phyloP scores from a whole-genome alignment of 768 basidiomycete genomes.

The Mycena filopes region DNA sequence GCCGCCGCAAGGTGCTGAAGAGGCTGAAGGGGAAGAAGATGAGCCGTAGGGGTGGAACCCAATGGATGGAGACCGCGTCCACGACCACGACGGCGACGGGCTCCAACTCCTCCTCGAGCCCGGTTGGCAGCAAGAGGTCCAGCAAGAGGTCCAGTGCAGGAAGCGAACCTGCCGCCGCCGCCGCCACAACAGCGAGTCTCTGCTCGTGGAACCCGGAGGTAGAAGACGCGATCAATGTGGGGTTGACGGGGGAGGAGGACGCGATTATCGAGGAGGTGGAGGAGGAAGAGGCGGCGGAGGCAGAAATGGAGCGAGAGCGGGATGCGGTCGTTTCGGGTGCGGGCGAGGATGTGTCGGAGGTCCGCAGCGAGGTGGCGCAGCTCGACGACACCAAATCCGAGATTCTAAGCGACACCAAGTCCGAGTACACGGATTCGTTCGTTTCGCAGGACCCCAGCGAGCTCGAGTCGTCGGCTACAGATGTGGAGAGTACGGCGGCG shows the following conservation, averaged over 20 bases:
- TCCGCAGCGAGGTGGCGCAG: neutral
- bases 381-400: conserved; percentile 1
- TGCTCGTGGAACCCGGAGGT: conserved; percentile 25
- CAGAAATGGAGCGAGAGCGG: conserved; percentile 8
- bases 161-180: neutral
- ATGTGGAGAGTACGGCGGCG: conserved; percentile 20
- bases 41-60: conserved; percentile 22
- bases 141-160: neutral
- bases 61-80: conserved; percentile 24
- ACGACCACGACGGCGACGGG: neutral
- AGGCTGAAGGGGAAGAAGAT: conserved; percentile 30
- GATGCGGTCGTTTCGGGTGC: neutral
- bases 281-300: conserved; percentile 20
- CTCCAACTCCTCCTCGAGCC: neutral
- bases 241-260: conserved; percentile 13
- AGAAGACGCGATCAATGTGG: conserved; percentile 30
- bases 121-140: conserved; percentile 7
- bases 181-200: conserved; percentile 10
- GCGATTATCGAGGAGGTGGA: conserved; percentile 29
- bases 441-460: conserved; percentile 14
- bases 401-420: conserved; percentile 5
- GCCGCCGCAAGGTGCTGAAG: conserved; percentile 22
- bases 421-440: conserved; percentile 26
- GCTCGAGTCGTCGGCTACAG: conserved; percentile 23
- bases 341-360: neutral